phyloP scores from a whole-genome alignment of 2,329 filamentous ascomycete species.

The Colletotrichum sp. region DNA sequence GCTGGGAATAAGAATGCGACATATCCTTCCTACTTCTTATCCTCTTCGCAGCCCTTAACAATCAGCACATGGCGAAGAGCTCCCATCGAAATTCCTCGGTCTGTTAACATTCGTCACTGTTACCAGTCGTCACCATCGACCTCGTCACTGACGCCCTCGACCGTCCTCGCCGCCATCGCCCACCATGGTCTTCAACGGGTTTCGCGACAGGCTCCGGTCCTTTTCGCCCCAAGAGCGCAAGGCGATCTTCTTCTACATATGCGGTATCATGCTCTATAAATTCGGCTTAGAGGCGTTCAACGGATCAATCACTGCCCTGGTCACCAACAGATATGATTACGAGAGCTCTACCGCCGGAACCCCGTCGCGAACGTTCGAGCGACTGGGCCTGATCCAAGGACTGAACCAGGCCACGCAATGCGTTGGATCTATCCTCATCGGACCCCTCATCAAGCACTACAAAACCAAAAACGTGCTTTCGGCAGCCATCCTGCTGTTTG shows the following conservation, averaged over 20 bases:
- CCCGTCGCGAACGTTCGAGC: constrained; percentile 42
- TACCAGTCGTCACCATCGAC: neutral
- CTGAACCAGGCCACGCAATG: constrained; percentile 57
- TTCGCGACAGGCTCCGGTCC: constrained; percentile 5
- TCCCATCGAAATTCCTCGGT: neutral
- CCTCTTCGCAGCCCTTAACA: neutral
- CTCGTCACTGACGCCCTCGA: neutral
- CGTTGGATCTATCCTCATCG: constrained; percentile 54
- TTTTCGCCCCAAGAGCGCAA: constrained; percentile 42
- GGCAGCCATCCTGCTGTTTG: constrained; percentile 48
- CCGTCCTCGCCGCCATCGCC: neutral
- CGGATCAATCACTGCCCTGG: constrained; percentile 52
- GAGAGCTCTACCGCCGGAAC: neutral
- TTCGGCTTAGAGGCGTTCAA: constrained; percentile 57
- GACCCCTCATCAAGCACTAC: constrained; percentile 52
- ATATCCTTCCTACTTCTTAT: neutral
- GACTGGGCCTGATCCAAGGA: constrained; percentile 50
- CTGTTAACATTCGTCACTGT: neutral
- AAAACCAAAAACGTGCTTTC: constrained; percentile 51
- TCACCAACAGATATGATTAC: constrained; percentile 52
- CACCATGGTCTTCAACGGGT: neutral
- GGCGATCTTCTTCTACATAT: constrained; percentile 51
- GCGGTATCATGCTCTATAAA: constrained; percentile 57
- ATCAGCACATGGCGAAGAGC: neutral
- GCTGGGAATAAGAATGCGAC: neutral